phyloP scores from a whole-genome alignment of 768 basidiomycete genomes.

The Coprinopsis strossmayeri region DNA sequence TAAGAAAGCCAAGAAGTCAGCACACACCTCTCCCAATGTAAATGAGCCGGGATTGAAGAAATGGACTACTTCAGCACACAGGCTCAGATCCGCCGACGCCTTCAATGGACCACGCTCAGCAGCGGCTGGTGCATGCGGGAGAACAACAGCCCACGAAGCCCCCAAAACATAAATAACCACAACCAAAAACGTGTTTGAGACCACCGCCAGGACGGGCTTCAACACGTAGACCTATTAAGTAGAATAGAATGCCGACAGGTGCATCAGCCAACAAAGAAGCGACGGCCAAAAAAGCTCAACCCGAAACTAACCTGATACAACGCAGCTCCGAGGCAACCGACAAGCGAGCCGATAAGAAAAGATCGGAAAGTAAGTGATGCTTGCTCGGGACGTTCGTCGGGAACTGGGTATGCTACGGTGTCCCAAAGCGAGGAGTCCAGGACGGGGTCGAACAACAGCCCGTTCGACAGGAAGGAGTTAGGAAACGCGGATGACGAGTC shows the following conservation, averaged over 20 bases:
- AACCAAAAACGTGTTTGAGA: slow-evolving; percentile 5
- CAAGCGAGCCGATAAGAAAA: slow-evolving; percentile 32
- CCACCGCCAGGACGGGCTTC: slow-evolving; percentile 6
- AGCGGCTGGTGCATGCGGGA: background rate
- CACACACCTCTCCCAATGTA: slow-evolving; percentile 2
- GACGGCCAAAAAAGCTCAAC: too few relatives aligned
- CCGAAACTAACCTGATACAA: slow-evolving; percentile 17
- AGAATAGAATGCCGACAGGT: too few relatives aligned
- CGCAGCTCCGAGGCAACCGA: slow-evolving; percentile 38
- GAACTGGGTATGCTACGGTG: slow-evolving; percentile 6
- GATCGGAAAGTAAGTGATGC: slow-evolving; percentile 17
- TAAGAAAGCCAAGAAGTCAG: background rate
- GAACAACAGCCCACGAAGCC: background rate
- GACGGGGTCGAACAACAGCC: slow-evolving; percentile 29
- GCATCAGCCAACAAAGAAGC: too few relatives aligned
- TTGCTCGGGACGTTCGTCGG: slow-evolving; percentile 30
- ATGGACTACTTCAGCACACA: background rate
- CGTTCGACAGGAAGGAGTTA: slow-evolving; percentile 27
- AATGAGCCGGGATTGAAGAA: background rate
- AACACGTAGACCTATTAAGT: slow-evolving; percentile 7
- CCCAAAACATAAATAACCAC: slow-evolving; percentile 4
- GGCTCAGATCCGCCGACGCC: background rate
- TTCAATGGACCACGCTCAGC: background rate
- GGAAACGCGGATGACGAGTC: slow-evolving; percentile 24
- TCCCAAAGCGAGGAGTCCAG: slow-evolving; percentile 17